Evolutionary conservation across 148 eudicot genomes (phyloP).

Genomic region (Fagopyrum homotropicum): DNA sequence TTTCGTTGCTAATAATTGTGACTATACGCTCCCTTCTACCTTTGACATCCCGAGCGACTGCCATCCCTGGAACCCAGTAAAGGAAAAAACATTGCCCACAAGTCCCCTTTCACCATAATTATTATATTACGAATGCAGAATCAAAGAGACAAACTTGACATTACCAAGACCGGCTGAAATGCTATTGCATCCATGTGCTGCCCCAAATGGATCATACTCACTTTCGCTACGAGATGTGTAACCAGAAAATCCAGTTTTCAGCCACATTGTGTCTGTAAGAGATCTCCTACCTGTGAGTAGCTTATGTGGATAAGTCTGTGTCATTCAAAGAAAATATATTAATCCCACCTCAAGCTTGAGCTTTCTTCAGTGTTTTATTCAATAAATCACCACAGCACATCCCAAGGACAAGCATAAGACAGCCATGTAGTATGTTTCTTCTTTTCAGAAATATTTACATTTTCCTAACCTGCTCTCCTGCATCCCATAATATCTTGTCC

Average conservation of each 20-base stretch:
- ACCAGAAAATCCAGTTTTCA: conserved; percentile 47
- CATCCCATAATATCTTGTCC: conserved; percentile 94
- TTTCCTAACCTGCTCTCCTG: conserved; percentile 62
- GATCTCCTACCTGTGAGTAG: conserved; percentile 80
- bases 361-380: neutral
- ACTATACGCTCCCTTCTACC: conserved; percentile 77
- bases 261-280: conserved; percentile 36
- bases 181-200: conserved; percentile 95
- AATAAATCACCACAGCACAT: neutral
- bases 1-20: conserved; percentile 74
- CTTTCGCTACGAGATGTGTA: conserved; percentile 46
- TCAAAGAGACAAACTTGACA: conserved; percentile 5
- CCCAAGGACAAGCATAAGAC: neutral
- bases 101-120: neutral
- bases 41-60: conserved; percentile 83
- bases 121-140: neutral
- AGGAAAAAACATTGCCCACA: neutral
- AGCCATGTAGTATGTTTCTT: neutral
- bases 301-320: conserved; percentile 80
- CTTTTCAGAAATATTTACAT: neutral
- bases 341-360: neutral
- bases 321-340: conserved; percentile 15
- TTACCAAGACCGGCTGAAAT: conserved; percentile 95
- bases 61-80: conserved; percentile 51
- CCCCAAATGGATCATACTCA: conserved; percentile 72